Evolutionary conservation across 306 rosid species (phyloP).

Genomic region (Quercus alba): DNA sequence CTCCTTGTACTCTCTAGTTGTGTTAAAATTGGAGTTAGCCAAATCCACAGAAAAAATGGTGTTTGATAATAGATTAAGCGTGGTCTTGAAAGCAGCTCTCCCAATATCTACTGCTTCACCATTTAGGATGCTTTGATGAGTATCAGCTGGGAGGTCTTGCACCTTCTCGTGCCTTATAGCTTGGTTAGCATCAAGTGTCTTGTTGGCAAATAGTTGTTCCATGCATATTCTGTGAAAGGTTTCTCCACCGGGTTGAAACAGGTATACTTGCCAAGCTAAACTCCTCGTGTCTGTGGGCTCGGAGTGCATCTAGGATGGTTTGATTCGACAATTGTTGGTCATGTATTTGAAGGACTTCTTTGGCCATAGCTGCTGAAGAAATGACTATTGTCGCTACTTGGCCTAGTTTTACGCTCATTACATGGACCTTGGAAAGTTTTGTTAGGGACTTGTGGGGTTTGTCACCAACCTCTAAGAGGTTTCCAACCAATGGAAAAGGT

Average conservation of each 20-base stretch:
- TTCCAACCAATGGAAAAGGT: slow-evolving; percentile 45
- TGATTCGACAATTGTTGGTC: slow-evolving; percentile 40
- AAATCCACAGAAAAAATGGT: slow-evolving; percentile 44
- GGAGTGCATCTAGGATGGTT: slow-evolving; percentile 21
- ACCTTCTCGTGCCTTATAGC: slow-evolving; percentile 7
- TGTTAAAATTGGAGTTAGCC: background rate
- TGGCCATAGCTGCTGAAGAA: slow-evolving; percentile 38
- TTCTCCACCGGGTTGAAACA: slow-evolving; percentile 30
- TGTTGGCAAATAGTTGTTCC: slow-evolving; percentile 26
- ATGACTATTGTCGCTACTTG: slow-evolving; percentile 40
- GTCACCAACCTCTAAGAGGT: slow-evolving; percentile 46
- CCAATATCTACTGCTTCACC: slow-evolving; percentile 44
- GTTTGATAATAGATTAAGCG: slow-evolving; percentile 42
- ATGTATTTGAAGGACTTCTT: slow-evolving; percentile 39
- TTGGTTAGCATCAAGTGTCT: slow-evolving; percentile 30
- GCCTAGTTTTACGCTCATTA: slow-evolving; percentile 45
- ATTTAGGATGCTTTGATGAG: background rate
- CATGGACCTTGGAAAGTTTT: slow-evolving; percentile 28
- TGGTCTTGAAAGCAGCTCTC: slow-evolving; percentile 27
- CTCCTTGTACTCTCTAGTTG: slow-evolving; percentile 31
- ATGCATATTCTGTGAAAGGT: slow-evolving; percentile 35
- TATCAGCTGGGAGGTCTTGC: slow-evolving; percentile 15
- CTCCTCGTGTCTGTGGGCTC: slow-evolving; percentile 19
- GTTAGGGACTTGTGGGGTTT: slow-evolving; percentile 52
- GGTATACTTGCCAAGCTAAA: slow-evolving; percentile 34